phyloP scores from a whole-genome alignment of 495 filamentous ascomycete genomes.

The Neurospora intermedia region DNA sequence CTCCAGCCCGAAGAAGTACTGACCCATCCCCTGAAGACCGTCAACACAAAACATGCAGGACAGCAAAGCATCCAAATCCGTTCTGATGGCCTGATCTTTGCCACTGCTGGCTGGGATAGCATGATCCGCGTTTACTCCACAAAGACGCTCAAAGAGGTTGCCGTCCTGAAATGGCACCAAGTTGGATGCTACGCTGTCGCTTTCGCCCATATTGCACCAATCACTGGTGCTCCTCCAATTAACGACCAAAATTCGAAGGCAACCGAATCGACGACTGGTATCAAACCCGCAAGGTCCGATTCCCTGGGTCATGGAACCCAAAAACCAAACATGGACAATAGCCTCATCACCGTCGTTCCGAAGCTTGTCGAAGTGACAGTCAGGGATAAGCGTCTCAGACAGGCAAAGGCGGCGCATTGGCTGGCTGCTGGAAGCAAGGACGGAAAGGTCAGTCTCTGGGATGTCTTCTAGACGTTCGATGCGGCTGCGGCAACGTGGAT shows the following conservation, averaged over 20 bases:
- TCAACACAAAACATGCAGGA: slow-evolving; percentile 78
- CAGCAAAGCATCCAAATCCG: slow-evolving; percentile 76
- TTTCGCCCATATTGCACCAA: slow-evolving; percentile 47
- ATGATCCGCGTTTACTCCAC: slow-evolving; percentile 68
- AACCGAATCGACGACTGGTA: background rate
- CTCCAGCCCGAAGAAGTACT: slow-evolving; percentile 16
- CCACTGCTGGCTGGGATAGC: slow-evolving; percentile 89
- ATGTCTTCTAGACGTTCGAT: slow-evolving; percentile 50
- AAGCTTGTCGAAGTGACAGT: slow-evolving; percentile 36
- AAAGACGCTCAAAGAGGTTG: slow-evolving; percentile 76
- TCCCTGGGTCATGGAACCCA: background rate
- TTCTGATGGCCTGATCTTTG: slow-evolving; percentile 71
- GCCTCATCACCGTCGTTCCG: slow-evolving; percentile 6
- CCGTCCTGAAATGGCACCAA: slow-evolving; percentile 92
- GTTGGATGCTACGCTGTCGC: slow-evolving; percentile 80
- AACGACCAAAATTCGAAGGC: background rate
- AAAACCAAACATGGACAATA: background rate
- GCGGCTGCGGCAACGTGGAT: background rate
- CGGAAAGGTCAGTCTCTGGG: slow-evolving; percentile 93
- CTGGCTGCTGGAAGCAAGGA: slow-evolving; percentile 86
- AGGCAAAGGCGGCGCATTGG: slow-evolving; percentile 71
- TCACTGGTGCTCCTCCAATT: background rate
- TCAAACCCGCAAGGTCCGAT: background rate
- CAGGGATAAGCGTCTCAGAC: slow-evolving; percentile 51
- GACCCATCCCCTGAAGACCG: slow-evolving; percentile 39